Evolutionary conservation across 1,139 yeast genomes (phyloP), one percentile per base, ranked within the genome.

Genomic region (Hyphopichia burtonii): DNA sequence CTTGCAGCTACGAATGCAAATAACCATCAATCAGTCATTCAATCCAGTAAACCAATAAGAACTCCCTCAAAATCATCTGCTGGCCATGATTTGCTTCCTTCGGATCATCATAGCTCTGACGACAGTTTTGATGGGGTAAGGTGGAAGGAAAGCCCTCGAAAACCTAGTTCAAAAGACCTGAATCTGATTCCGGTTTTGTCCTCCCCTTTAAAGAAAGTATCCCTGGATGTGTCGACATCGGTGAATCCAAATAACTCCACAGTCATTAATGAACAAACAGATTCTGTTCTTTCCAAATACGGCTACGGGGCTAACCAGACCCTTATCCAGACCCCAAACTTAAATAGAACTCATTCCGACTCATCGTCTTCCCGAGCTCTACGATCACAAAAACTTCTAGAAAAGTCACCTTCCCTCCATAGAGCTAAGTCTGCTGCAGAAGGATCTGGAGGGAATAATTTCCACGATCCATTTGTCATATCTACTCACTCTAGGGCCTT

Each of bases 61-160:
- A 33, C 42, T 14, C 42, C 39, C 7, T 31, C 44, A 9, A 38
- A 40, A 11, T 3, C 36, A 12, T 14, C n/a, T 12, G 14, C 32
- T 5, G 15, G 16, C 10, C 23, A 9, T 14, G 22, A 15, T 22
- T 31, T 31, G 30, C 38, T 7, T 31, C 8, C 17, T 4, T 16
- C 30, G 10, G 54, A 51, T 20, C 52, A 50, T 36, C 76, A 69
- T 43, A 68, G 72, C 47, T 71, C 77, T 0, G 78, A 72, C 46
- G 78, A 73, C 45, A 70, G 76, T 44, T 71, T 69, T 46, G 78
- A 72, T 41, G 78, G 75, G 1, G 61, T 73, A 19, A 56, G 71
- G 37, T 73, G 78, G 78, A 61, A 55, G 39, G 60, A 61, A 4
- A 68, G 71, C 43, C 71, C 75, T 4, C 36, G 36, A 12, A 15